Conservation (phyloP, 177 flowering plant genomes). For the Vitis hybrid region DNA sequence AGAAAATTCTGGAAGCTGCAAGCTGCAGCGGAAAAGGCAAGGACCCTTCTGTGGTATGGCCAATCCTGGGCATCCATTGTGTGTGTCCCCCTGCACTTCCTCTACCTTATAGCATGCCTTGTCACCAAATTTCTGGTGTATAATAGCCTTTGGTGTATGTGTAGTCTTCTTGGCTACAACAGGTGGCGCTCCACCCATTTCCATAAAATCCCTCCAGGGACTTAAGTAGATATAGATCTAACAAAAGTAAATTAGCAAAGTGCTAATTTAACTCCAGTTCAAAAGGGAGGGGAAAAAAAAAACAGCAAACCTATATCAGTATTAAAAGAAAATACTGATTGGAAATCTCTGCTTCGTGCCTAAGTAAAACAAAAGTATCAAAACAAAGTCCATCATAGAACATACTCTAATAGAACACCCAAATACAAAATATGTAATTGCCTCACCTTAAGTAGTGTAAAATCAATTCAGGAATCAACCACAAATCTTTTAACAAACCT, state of each 20-base stretch:
- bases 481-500: too few relatives aligned
- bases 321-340: too few relatives aligned
- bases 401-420: too few relatives aligned
- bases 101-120: conserved; percentile 64
- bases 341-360: too few relatives aligned
- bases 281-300: not conserved
- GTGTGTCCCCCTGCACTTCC: conserved; percentile 51
- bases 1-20: conserved; percentile 76
- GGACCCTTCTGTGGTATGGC: conserved; percentile 62
- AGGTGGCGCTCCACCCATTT: conserved; percentile 24
- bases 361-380: too few relatives aligned
- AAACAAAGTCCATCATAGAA: too few relatives aligned
- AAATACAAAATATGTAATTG: too few relatives aligned
- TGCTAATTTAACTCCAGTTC: not conserved
- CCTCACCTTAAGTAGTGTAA: too few relatives aligned
- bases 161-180: conserved; percentile 28
- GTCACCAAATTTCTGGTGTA: conserved; percentile 64
- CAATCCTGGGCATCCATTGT: conserved; percentile 80
- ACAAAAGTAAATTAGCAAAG: not conserved
- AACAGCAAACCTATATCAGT: too few relatives aligned
- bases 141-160: conserved; percentile 71
- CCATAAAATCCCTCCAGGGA: conserved; percentile 23
- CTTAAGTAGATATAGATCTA: not conserved
- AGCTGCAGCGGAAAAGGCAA: conserved; percentile 60
- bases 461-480: too few relatives aligned